These are phyloP conservation scores for Tetragonia tetragonoides DNA, from an alignment of 148 eudicot genomes.

Conservation along the genomic window DNA sequence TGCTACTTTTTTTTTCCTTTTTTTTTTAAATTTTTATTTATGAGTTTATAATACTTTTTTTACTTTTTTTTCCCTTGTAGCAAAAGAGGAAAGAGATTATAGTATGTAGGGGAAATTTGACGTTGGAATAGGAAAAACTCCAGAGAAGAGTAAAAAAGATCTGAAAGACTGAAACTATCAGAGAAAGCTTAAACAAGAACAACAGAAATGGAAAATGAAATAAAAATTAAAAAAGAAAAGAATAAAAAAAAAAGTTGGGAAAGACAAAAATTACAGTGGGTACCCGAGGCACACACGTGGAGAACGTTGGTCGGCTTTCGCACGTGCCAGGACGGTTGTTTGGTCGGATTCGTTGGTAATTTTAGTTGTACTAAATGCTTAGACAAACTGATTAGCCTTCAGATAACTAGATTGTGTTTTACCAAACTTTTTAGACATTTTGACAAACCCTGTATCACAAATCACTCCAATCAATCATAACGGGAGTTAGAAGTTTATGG, in stretches of 20 bases:
- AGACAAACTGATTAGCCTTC: not conserved
- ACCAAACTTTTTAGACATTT: too few species aligned
- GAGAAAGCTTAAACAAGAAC: not conserved
- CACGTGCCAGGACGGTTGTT: constrained; percentile 15
- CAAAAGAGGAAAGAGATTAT: not conserved
- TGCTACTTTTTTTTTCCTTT: constrained; percentile 1
- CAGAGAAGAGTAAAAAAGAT: not conserved
- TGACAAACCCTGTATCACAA: too few species aligned
- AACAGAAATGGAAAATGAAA: not conserved
- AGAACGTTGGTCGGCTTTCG: constrained; percentile 16
- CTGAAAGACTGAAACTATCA: not conserved
- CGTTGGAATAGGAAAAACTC: not conserved
- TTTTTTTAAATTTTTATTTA: not conserved
- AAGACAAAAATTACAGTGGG: constrained; percentile 13
- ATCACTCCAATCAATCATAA: too few species aligned
- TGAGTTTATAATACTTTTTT: not conserved
- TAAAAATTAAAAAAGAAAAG: not conserved
- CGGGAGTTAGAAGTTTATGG: too few species aligned
- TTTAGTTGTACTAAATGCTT: not conserved
- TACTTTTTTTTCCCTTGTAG: not conserved
- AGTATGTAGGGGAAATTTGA: constrained; percentile 9
- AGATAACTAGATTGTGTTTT: not conserved
- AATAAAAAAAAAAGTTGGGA: not conserved
- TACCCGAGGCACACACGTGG: constrained; percentile 33
- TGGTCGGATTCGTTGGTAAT: constrained; percentile 4